Conservation (phyloP, 768 basidiomycete species). For the Brasilioporus rufonigricans region DNA sequence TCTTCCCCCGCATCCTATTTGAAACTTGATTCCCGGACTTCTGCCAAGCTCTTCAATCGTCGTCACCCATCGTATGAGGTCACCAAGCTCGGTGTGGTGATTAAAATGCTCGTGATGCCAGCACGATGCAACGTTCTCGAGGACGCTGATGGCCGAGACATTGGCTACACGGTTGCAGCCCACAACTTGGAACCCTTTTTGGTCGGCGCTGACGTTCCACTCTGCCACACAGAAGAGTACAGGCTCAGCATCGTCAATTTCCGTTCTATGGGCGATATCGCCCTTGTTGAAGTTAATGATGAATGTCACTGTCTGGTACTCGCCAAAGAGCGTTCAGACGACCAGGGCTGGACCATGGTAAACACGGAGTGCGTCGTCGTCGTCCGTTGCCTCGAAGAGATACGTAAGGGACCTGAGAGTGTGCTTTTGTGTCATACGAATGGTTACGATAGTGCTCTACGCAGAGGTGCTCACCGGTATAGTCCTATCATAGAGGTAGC, state of each 20-base stretch:
- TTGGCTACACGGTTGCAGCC: slow-evolving; percentile 11
- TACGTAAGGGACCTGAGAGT: not conserved
- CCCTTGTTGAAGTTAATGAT: not conserved
- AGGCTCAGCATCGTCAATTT: slow-evolving; percentile 12
- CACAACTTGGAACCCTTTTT: slow-evolving; percentile 5
- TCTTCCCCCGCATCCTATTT: slow-evolving; percentile 10
- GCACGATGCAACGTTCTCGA: slow-evolving; percentile 11
- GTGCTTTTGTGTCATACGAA: slow-evolving; percentile 7
- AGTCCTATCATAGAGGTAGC: too few relatives aligned
- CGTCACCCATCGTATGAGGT: slow-evolving; percentile 9
- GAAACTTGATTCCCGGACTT: slow-evolving; percentile 1
- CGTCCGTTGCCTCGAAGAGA: slow-evolving; percentile 3
- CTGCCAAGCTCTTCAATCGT: not conserved
- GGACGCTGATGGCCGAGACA: slow-evolving; percentile 5
- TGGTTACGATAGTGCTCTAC: not conserved
- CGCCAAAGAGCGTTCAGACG: slow-evolving; percentile 2
- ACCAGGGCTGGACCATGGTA: slow-evolving; percentile 13
- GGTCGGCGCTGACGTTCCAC: slow-evolving; percentile 2
- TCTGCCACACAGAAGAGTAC: slow-evolving; percentile 3
- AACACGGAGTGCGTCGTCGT: slow-evolving; percentile 17
- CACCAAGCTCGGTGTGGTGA: slow-evolving; percentile 12
- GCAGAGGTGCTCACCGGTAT: not conserved
- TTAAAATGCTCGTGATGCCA: slow-evolving; percentile 8
- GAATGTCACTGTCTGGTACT: slow-evolving; percentile 13
- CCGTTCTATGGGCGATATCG: not conserved